These are phyloP conservation scores for Tricladium varicosporioides DNA, from an alignment of 2,329 filamentous ascomycete species.

Conservation along the genomic window DNA sequence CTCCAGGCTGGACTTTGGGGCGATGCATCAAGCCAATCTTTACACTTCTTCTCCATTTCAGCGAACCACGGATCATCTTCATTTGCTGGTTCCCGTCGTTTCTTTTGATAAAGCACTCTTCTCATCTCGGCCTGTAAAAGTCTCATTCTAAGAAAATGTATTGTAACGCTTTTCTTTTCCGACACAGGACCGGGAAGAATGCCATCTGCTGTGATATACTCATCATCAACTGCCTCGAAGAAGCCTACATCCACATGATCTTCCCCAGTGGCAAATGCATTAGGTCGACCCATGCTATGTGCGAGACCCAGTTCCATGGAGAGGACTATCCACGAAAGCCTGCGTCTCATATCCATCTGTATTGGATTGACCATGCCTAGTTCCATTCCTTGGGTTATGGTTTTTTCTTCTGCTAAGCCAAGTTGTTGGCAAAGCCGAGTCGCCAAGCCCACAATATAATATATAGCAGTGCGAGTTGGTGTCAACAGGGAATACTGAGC, in stretches of 20 bases:
- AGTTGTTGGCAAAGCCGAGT: slow-evolving; percentile 86
- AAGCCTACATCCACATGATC: slow-evolving; percentile 85
- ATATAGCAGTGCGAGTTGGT: slow-evolving; percentile 86
- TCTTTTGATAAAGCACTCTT: slow-evolving; percentile 81
- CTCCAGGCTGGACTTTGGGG: slow-evolving; percentile 72
- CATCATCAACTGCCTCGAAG: slow-evolving; percentile 79
- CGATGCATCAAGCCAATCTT: slow-evolving; percentile 74
- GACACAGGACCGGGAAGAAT: slow-evolving; percentile 71
- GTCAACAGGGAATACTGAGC: slow-evolving; percentile 91
- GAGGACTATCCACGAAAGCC: slow-evolving; percentile 83
- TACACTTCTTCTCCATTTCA: slow-evolving; percentile 74
- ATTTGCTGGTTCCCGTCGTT: slow-evolving; percentile 70
- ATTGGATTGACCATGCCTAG: slow-evolving; percentile 63
- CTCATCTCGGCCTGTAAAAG: slow-evolving; percentile 85
- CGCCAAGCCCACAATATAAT: slow-evolving; percentile 88
- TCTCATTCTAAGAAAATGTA: slow-evolving; percentile 93
- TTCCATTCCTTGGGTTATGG: slow-evolving; percentile 62
- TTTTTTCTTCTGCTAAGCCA: slow-evolving; percentile 84
- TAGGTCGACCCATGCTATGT: slow-evolving; percentile 83
- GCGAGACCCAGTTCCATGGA: slow-evolving; percentile 88
- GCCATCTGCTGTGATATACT: slow-evolving; percentile 75
- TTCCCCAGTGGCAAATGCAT: slow-evolving; percentile 75
- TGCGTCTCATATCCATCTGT: slow-evolving; percentile 83
- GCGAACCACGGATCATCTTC: slow-evolving; percentile 86
- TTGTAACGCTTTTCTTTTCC: slow-evolving; percentile 81